Percentiles rank a stretch among this genome's conserved stretches.
These are phyloP conservation scores for Phylloporus arenicola DNA, from an alignment of 768 basidiomycete species.

Conservation along the genomic window DNA sequence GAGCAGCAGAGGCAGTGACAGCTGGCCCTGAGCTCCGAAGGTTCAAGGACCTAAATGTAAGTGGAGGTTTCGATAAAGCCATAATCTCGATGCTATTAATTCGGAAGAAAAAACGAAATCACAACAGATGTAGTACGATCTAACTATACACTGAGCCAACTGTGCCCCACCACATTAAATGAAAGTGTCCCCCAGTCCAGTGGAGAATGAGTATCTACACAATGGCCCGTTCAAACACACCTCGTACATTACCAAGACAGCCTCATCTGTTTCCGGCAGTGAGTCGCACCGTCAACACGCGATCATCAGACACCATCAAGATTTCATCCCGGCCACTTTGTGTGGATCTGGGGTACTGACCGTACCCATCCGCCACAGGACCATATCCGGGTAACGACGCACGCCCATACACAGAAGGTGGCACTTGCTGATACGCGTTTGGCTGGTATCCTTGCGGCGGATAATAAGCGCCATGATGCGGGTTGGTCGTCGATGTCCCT, in stretches of 20 bases:
- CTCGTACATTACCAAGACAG: neutral
- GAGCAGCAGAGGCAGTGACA: no score
- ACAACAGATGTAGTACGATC: conserved; percentile 26
- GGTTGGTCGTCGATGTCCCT: conserved; percentile 53
- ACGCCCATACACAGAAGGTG: conserved; percentile 25
- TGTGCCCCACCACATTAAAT: conserved; percentile 3
- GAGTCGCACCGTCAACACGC: conserved; percentile 66
- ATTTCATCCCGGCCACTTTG: conserved; percentile 75
- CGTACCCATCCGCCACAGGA: conserved; percentile 27
- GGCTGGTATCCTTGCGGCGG: conserved; percentile 24
- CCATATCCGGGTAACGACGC: conserved; percentile 26
- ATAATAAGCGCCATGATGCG: conserved; percentile 34
- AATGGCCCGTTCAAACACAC: conserved; percentile 1
- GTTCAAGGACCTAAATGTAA: no score
- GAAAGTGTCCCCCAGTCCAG: conserved; percentile 9
- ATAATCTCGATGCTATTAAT: neutral
- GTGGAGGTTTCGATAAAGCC: no score
- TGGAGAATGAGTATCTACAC: conserved; percentile 13
- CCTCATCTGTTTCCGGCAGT: conserved; percentile 25
- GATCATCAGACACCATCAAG: conserved; percentile 85
- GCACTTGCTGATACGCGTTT: conserved; percentile 30
- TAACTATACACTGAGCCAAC: conserved; percentile 20
- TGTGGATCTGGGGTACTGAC: conserved; percentile 40
- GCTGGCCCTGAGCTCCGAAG: no score
- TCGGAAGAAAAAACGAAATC: conserved; percentile 12